phyloP scores from a whole-genome alignment of 1,139 yeast genomes.

The Blastobotrys indianensis region DNA sequence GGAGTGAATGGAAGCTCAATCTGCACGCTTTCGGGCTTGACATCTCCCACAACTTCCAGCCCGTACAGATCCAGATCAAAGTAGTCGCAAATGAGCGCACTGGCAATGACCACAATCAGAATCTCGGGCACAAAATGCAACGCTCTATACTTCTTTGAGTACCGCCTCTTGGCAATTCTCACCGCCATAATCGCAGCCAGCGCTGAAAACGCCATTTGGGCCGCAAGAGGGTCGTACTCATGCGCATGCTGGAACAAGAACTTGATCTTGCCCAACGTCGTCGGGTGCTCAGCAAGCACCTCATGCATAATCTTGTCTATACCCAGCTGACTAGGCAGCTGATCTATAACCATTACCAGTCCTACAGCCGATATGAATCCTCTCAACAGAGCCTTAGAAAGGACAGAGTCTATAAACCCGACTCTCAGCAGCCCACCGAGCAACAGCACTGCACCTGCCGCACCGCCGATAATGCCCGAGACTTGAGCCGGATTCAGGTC shows the following conservation, averaged over 20 bases:
- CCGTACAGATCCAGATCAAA: conserved; percentile 55
- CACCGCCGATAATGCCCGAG: conserved; percentile 66
- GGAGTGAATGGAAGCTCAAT: conserved; percentile 47
- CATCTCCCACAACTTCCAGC: conserved; percentile 64
- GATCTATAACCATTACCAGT: conserved; percentile 76
- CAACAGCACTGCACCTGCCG: conserved; percentile 69
- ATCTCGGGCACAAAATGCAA: conserved; percentile 73
- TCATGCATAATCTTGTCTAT: conserved; percentile 39
- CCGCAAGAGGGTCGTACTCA: conserved; percentile 33
- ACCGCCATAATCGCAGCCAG: conserved; percentile 29
- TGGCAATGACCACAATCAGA: conserved; percentile 58
- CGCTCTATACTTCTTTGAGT: conserved; percentile 18
- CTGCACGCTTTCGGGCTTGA: conserved; percentile 42
- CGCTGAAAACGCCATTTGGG: conserved; percentile 32
- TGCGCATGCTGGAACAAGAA: conserved; percentile 46
- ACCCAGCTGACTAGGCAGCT: conserved; percentile 69
- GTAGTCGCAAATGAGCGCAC: conserved; percentile 52
- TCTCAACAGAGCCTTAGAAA: conserved; percentile 73
- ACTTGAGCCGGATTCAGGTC: conserved; percentile 57
- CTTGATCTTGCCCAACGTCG: conserved; percentile 64
- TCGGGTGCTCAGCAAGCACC: conserved; percentile 55
- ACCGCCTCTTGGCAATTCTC: conserved; percentile 25
- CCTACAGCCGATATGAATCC: conserved; percentile 97
- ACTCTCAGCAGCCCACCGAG: conserved; percentile 77
- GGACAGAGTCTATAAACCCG: conserved; percentile 83